Conservation (phyloP, 1,284 basidiomycete genomes). For the Puccinia hordei region DNA sequence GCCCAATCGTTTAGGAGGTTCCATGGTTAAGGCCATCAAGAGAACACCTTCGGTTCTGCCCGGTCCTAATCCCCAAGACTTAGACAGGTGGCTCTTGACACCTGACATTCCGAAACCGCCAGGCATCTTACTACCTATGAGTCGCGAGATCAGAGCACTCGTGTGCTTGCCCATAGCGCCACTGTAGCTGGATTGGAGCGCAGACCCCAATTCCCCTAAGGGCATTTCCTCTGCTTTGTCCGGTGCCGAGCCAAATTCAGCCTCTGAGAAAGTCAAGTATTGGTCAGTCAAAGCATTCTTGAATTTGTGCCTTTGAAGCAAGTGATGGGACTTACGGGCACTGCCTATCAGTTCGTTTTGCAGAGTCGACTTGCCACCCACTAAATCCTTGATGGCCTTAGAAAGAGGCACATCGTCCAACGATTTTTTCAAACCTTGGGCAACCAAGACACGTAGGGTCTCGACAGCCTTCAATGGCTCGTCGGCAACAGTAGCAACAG, state of each 20-base stretch:
- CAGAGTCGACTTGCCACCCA: constrained; percentile 95
- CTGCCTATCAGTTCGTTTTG: constrained; percentile 90
- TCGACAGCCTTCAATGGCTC: constrained; percentile 89
- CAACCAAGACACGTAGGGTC: constrained; percentile 82
- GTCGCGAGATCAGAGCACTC: constrained; percentile 83
- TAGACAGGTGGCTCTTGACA: constrained; percentile 84
- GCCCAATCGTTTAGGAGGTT: constrained; percentile 88
- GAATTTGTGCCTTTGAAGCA: not conserved
- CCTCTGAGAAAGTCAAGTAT: constrained; percentile 52
- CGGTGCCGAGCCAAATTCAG: constrained; percentile 70
- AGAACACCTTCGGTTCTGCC: constrained; percentile 87
- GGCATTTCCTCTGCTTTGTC: constrained; percentile 98
- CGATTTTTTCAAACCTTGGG: constrained; percentile 97
- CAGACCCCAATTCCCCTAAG: constrained; percentile 88
- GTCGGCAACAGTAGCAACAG: constrained; percentile 78
- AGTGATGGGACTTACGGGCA: constrained; percentile 65
- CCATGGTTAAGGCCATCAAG: constrained; percentile 83
- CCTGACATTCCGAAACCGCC: constrained; percentile 95
- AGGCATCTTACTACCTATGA: constrained; percentile 94
- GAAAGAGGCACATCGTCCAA: constrained; percentile 83
- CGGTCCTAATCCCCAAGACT: constrained; percentile 90
- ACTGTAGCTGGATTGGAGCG: constrained; percentile 76
- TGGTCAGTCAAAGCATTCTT: not conserved
- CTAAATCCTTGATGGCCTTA: constrained; percentile 97
- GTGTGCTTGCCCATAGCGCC: constrained; percentile 93